Evolutionary conservation across 1,139 yeast species (phyloP), one percentile per base, ranked within the genome.

Genomic region (Nadsonia commutata): DNA sequence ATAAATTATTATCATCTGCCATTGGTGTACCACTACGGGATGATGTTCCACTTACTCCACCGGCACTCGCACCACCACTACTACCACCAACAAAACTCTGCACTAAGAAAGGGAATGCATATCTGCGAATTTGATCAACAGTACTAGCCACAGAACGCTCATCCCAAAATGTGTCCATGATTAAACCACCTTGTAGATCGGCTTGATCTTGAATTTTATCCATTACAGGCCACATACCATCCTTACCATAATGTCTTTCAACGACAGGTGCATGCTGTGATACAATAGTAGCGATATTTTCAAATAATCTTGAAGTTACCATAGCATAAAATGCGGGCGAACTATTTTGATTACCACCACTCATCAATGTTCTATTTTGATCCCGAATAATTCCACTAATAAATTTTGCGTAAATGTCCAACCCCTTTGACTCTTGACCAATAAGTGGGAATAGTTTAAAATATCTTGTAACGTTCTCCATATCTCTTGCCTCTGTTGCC

Each of bases 401-500:
- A 58, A 90, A 90, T 53, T 71, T 74, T 8, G 95, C 80, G 59
- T 90, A 90, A 50, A 86, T 76, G 40, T 74, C 74, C 43, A 93
- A 64, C 0, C 99, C 99, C 18, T 72, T 64, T 38, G 72, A 72
- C 46, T 77, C 76, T 54, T 79, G 74, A 8, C 83, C 82, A 33
- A 93, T 80, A 47, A 86, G 67, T 3, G 99, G 99, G 60, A 90
- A 88, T 50, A 86, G 66, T 54, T 83, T 83, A 63, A 90, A 90
- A 57, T 76, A 83, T 45, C 76, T 69, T 0, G 96, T 84, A 45
- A 90, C 65, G 45, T 75, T 71, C 39, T 73, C 77, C 46, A 83
- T 83, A 55, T 85, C 77, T 48, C 75, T 75, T 0, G 65, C 63
- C 20, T 64, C 60, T 1, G 95, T 82, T 1, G 96, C 95, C 36